Conservation (phyloP, 306 rosid genomes). For the Begonia masoniana region DNA sequence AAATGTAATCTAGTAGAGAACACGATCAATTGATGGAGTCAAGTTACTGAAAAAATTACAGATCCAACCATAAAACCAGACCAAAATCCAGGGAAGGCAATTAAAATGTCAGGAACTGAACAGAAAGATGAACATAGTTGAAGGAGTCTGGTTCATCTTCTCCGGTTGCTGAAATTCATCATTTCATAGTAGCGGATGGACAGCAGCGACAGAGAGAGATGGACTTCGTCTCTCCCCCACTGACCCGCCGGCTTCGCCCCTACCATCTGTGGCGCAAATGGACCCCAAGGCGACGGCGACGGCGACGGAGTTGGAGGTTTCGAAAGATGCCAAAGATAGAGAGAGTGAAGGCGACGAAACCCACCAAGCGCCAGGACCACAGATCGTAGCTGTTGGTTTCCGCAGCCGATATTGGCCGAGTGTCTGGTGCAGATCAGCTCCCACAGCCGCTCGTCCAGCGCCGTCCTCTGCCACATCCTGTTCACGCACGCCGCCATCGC, state of each 20-base stretch:
- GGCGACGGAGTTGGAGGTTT: constrained; percentile 29
- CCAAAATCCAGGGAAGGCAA: too few species aligned
- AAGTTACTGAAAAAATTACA: too few species aligned
- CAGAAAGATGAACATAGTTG: too few species aligned
- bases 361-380: constrained; percentile 97
- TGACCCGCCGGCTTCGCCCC: constrained; percentile 42
- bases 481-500: constrained; percentile 70
- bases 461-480: constrained; percentile 87
- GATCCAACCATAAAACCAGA: too few species aligned
- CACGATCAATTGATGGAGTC: too few species aligned
- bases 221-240: constrained; percentile 89
- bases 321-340: constrained; percentile 51
- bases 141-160: constrained; percentile 18
- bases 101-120: too few species aligned
- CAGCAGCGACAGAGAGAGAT: constrained; percentile 84
- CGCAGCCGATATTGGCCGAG: constrained; percentile 81
- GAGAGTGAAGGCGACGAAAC: constrained; percentile 86
- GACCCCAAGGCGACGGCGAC: constrained; percentile 11
- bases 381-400: constrained; percentile 78
- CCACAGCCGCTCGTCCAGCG: constrained; percentile 95
- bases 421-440: constrained; percentile 93
- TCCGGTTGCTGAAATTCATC: constrained; percentile 62
- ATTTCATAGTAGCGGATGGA: constrained; percentile 88
- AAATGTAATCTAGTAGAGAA: too few species aligned
- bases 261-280: constrained; percentile 22